A percentile compares a stretch with the other conserved stretches of the same genome.
Conservation (phyloP, 2,329 filamentous ascomycete species). For the Pseudogymnoascus sp. region DNA sequence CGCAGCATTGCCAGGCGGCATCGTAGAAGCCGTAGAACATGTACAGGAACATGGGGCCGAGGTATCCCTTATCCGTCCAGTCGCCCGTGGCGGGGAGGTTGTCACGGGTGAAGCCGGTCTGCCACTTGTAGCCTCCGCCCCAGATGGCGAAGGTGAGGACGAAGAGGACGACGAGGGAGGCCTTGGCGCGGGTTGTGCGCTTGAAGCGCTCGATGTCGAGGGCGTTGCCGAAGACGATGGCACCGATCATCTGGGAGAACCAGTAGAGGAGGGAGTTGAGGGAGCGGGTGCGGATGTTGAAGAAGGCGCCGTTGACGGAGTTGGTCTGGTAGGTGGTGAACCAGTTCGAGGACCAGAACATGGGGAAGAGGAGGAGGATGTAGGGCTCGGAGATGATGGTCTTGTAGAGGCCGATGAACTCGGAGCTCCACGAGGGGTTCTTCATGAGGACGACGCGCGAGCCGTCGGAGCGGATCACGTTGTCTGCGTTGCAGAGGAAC, state of each 20-base stretch:
- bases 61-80: slow-evolving; percentile 60
- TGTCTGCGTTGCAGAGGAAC: slow-evolving; percentile 60
- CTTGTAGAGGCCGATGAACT: slow-evolving; percentile 67
- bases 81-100: slow-evolving; percentile 36
- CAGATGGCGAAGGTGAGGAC: slow-evolving; percentile 68
- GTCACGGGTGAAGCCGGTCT: slow-evolving; percentile 26
- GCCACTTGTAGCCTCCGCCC: slow-evolving; percentile 77
- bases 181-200: slow-evolving; percentile 60
- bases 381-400: slow-evolving; percentile 64
- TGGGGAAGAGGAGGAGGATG: slow-evolving; percentile 69
- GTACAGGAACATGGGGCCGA: slow-evolving; percentile 79
- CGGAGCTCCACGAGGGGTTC: slow-evolving; percentile 77
- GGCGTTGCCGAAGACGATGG: slow-evolving; percentile 61
- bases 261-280: slow-evolving; percentile 77
- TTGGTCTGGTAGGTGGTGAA: slow-evolving; percentile 79
- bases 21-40: slow-evolving; percentile 89
- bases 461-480: slow-evolving; percentile 68
- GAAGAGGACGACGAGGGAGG: slow-evolving; percentile 53
- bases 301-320: slow-evolving; percentile 60
- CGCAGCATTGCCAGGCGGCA: slow-evolving; percentile 79
- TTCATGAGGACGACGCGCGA: slow-evolving; percentile 81
- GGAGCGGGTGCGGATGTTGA: slow-evolving; percentile 64
- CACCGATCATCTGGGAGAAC: slow-evolving; percentile 68
- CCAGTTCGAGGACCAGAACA: slow-evolving; percentile 75
- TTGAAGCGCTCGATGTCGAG: slow-evolving; percentile 55